A percentile compares a stretch with the other conserved stretches of the same genome.
Conservation (phyloP, 306 rosid genomes). For the Amphicarpaea edgeworthii region DNA sequence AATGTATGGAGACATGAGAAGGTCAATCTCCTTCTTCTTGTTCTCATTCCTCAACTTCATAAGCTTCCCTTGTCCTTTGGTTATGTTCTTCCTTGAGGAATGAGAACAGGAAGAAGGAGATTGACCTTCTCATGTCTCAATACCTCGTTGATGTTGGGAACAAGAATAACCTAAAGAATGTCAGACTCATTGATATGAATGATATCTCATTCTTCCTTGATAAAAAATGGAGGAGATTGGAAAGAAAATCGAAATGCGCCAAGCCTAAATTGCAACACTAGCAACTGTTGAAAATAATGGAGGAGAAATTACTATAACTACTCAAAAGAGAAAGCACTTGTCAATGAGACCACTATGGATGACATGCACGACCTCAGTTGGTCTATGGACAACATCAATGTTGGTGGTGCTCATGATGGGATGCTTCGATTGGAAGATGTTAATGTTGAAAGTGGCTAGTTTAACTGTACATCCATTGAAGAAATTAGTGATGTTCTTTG, state of each 20-base stretch:
- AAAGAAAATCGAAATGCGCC: not conserved
- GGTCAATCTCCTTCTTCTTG: no score
- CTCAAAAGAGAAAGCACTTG: not conserved
- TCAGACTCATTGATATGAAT: conserved; percentile 20
- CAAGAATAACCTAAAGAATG: not conserved
- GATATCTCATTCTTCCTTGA: conserved; percentile 32
- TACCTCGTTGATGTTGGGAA: not conserved
- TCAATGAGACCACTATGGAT: not conserved
- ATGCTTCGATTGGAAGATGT: conserved; percentile 17
- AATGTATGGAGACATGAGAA: no score
- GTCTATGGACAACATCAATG: not conserved
- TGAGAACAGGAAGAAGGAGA: conserved; percentile 37
- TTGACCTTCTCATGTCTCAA: conserved; percentile 27
- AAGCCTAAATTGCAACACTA: not conserved
- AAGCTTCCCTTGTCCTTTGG: no score
- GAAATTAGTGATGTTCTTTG: not conserved
- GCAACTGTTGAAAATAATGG: not conserved
- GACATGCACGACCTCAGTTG: not conserved
- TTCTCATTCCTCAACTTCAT: no score
- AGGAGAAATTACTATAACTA: not conserved
- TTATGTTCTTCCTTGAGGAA: no score
- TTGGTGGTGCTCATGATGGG: not conserved
- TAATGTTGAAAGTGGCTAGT: not conserved
- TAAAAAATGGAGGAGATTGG: conserved; percentile 8
- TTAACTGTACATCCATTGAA: not conserved